These are phyloP conservation scores for Angophora floribunda DNA, from an alignment of 345 rosid species.

Conservation along the genomic window DNA sequence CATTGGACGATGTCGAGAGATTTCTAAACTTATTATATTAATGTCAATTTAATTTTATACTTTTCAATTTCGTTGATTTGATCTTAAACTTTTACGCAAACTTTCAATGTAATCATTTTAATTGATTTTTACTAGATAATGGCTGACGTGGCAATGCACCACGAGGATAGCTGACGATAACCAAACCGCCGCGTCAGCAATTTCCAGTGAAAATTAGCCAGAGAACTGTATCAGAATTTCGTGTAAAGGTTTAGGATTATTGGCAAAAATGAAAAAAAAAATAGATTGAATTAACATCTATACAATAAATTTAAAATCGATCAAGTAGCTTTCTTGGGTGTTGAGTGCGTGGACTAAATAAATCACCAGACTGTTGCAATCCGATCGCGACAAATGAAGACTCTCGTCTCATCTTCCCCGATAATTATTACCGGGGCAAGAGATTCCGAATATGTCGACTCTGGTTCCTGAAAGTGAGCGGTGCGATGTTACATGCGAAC, in stretches of 20 bases:
- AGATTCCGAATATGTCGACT: background rate
- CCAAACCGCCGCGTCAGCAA: too few species aligned
- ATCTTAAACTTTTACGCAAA: background rate
- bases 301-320: too few species aligned
- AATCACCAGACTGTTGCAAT: too few species aligned
- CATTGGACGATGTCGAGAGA: background rate
- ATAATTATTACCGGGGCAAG: background rate
- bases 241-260: too few species aligned
- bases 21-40: background rate
- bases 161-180: too few species aligned
- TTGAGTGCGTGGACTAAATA: background rate
- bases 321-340: background rate
- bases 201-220: too few species aligned
- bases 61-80: background rate
- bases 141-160: too few species aligned
- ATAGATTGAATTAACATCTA: too few species aligned
- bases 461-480: background rate
- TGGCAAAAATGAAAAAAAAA: too few species aligned
- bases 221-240: too few species aligned
- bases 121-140: background rate
- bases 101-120: background rate
- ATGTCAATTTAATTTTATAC: background rate
- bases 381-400: too few species aligned
- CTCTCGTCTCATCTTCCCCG: too few species aligned
- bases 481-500: background rate